These are phyloP conservation scores for Candida tetrigidarum DNA, from an alignment of 1,139 yeast genomes.

Conservation along the genomic window DNA sequence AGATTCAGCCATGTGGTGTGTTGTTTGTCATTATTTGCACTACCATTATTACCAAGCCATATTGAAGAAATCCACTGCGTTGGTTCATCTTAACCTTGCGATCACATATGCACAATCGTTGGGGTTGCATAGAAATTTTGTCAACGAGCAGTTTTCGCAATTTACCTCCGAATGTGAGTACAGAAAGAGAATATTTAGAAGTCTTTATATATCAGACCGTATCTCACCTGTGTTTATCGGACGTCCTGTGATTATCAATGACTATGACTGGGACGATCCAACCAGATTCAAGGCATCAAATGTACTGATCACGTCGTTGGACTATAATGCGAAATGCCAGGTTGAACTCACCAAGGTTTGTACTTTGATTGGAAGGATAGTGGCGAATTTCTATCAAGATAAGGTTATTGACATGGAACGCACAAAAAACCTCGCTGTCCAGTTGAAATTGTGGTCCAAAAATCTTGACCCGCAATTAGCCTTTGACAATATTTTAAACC, in stretches of 20 bases:
- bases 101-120: conserved; percentile 30
- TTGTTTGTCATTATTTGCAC: conserved; percentile 41
- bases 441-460: conserved; percentile 42
- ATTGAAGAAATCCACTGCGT: conserved; percentile 45
- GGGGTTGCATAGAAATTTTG: conserved; percentile 28
- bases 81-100: conserved; percentile 36
- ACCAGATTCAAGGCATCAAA: conserved; percentile 13
- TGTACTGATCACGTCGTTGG: conserved; percentile 8
- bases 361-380: conserved; percentile 35
- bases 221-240: conserved; percentile 44
- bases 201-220: conserved; percentile 44
- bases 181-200: conserved; percentile 44
- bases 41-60: conserved; percentile 42
- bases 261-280: conserved; percentile 47
- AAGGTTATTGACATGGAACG: conserved; percentile 35
- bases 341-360: conserved; percentile 20
- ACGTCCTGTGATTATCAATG: conserved; percentile 42
- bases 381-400: conserved; percentile 33
- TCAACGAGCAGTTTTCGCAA: conserved; percentile 24
- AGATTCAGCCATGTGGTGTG: conserved; percentile 47
- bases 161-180: conserved; percentile 17
- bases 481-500: conserved; percentile 24
- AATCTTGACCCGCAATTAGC: conserved; percentile 32
- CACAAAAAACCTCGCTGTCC: conserved; percentile 43
- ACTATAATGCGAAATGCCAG: conserved; percentile 21